Evolutionary conservation across 1,284 basidiomycete genomes (phyloP), one percentile per base, ranked within the genome.

Genomic region (Ceratobasidium sp.): DNA sequence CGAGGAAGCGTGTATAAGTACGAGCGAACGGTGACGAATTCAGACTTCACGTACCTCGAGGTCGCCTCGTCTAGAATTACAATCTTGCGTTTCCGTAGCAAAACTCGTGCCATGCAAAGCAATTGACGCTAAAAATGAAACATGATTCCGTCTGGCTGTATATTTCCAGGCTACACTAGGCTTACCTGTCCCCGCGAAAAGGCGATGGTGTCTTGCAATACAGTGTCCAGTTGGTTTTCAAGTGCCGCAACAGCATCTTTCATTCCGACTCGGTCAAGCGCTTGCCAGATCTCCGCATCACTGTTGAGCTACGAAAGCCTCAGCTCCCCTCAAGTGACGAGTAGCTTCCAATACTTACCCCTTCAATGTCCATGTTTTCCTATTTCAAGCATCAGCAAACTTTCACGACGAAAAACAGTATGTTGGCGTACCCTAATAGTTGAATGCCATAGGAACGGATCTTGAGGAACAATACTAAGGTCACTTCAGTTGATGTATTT

Each of bases 361-460:
- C 66, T 26, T 68, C 66, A 23, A 68, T n/a, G 9, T 68, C 33
- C 7, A 68, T 50, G 28, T 68, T 54, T 42, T 68, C 66, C 66
- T 68, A 54, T 42, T 44, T 23, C 10, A 26, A n/a, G 10, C 46
- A 13, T 42, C 6, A 64, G 42, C 40, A 9, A 40, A 38, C 40
- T 7, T 44, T 15, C 4, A 7, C 13, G 15, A 10, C 38, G 12
- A n/a, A 5, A n/a, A 20, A 56, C 2, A 12, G n/a, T 7, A 23
- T 5, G 6, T n/a, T 40, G n/a, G 38, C 48, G 33, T 42, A 68
- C 66, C 26, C 66, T 28, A 23, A 68, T 56, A 1, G 66, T 52
- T 1, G 66, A 54, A 54, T 68, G 66, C 66, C 66, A 68, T 5
- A 68, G 12, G 42, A 68, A 68, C n/a, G 66, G 66, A 40, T 68